Percentiles rank a stretch among this genome's conserved stretches.
phyloP scores from a whole-genome alignment of 1,284 basidiomycete species.

The Ceraceosorus guamensis region DNA sequence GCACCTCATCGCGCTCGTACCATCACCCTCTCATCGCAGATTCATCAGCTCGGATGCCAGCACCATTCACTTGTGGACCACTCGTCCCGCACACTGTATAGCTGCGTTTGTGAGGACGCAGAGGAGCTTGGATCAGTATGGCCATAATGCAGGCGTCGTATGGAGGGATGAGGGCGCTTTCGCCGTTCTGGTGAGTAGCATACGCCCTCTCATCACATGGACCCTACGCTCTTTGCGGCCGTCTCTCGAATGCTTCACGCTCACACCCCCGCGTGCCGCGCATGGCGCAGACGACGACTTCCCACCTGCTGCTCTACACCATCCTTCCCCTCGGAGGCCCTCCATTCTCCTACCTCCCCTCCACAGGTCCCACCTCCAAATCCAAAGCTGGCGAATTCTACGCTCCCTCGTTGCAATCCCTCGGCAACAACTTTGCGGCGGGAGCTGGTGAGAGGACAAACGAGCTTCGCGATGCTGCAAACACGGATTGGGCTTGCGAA shows the following conservation, averaged over 20 bases:
- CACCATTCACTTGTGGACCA: conserved; percentile 32
- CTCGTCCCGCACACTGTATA: conserved; percentile 37
- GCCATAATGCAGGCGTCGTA: conserved; percentile 27
- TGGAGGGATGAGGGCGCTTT: conserved; percentile 35
- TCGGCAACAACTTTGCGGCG: conserved; percentile 28
- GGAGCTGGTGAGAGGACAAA: conserved; percentile 33
- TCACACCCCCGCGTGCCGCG: too few species aligned
- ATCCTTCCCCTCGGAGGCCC: conserved; percentile 12
- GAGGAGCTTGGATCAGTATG: conserved; percentile 37
- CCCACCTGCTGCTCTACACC: conserved; percentile 28
- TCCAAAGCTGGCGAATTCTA: conserved; percentile 20
- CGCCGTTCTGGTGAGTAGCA: conserved; percentile 9
- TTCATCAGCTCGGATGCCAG: conserved; percentile 17
- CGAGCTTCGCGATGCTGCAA: conserved; percentile 18
- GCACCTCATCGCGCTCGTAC: neutral
- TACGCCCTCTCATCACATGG: neutral
- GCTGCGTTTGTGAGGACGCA: conserved; percentile 34
- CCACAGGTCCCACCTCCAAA: conserved; percentile 21
- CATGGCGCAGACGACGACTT: conserved; percentile 13
- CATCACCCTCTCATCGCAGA: neutral
- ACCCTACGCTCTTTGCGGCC: neutral
- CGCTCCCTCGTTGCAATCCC: conserved; percentile 21
- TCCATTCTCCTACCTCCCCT: conserved; percentile 33
- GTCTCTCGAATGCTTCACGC: too few species aligned
- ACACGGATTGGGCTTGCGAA: neutral